Base-by-base conservation (phyloP, 441 rosid genomes). In the Codiaeum variegatum region DNA sequence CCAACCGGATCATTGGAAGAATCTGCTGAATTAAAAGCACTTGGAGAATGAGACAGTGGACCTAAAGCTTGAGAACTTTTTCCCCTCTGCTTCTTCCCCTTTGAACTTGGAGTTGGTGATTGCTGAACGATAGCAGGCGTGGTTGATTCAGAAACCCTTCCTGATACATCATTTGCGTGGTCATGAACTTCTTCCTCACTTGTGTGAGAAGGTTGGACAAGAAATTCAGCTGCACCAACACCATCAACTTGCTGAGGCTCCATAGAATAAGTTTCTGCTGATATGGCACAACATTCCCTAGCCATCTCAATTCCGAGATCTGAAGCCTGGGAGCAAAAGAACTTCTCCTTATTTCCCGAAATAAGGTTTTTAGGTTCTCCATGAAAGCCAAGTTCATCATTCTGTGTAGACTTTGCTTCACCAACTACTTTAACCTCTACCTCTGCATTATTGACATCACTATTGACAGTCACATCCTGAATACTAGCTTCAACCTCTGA, bases 291-390 rank as follows among this genome's bases (percentile, higher is more conserved):
- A 68, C 83, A 70, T 60, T 87, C 91, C 77, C 85, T 82, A 9
- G 79, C 83, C 83, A 91, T 76, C 70, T 83, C 77, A 75, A 79
- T 74, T 72, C 91, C 86, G 74, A 87, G 90, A 80, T 86, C 88
- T 29, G 90, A 87, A 71, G 86, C 85, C 83, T 93, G 95, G 62
- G 92, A 88, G 83, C 83, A 77, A 71, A 90, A 89, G 62, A 68
- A 56, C 49, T 81, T 88, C 69, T 83, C 90, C 62, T 70, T 83
- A 67, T 78, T 88, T 70, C 80, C 90, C 38, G 82, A 56, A 73
- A 66, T 65, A 52, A 58, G 83, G 62, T 72, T 76, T 75, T 80
- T 79, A 73, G 86, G 29, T 65, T 81, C 90, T 8, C 72, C 85
- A 38, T 26, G 66, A 58, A 76, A 76, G 59, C 66, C 79, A 78